phyloP scores from a whole-genome alignment of 2,329 filamentous ascomycete species.

The Rhytidhysteron rufulum region DNA sequence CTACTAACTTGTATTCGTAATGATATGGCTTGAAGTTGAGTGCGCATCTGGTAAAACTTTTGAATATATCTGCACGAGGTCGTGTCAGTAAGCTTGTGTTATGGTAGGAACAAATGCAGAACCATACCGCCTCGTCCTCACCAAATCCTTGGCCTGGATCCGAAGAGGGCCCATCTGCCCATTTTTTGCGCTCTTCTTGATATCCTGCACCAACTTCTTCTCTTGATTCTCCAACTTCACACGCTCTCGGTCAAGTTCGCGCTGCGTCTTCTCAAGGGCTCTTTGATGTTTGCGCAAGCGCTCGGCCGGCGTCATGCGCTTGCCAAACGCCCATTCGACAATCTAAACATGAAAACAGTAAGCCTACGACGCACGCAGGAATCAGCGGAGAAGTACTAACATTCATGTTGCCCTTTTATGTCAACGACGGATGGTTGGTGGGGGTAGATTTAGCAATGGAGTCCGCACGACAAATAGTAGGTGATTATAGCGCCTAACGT shows the following conservation, averaged over 20 bases:
- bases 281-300: conserved; percentile 90
- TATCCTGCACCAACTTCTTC: conserved; percentile 92
- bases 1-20: conserved; percentile 79
- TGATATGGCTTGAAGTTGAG: conserved; percentile 93
- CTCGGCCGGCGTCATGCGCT: conserved; percentile 96
- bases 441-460: no score
- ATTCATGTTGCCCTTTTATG: conserved; percentile 53
- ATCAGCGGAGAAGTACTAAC: conserved; percentile 38
- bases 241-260: conserved; percentile 90
- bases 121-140: conserved; percentile 73
- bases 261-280: conserved; percentile 93
- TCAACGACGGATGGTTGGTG: not conserved
- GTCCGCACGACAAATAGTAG: no score
- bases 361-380: conserved; percentile 2
- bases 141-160: conserved; percentile 96
- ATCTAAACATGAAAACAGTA: conserved; percentile 56
- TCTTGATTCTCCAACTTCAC: conserved; percentile 98
- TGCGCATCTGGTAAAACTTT: conserved; percentile 98
- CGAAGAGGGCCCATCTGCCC: conserved; percentile 98
- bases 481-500: no score
- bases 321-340: conserved; percentile 98
- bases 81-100: not conserved
- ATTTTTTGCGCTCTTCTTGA: conserved; percentile 98
- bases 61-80: conserved; percentile 69
- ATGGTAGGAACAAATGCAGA: conserved; percentile 2